Evolutionary conservation across 1,139 yeast genomes (phyloP), one percentile per base, ranked within the genome.

Genomic region (Yamadazyma membranifaciens): DNA sequence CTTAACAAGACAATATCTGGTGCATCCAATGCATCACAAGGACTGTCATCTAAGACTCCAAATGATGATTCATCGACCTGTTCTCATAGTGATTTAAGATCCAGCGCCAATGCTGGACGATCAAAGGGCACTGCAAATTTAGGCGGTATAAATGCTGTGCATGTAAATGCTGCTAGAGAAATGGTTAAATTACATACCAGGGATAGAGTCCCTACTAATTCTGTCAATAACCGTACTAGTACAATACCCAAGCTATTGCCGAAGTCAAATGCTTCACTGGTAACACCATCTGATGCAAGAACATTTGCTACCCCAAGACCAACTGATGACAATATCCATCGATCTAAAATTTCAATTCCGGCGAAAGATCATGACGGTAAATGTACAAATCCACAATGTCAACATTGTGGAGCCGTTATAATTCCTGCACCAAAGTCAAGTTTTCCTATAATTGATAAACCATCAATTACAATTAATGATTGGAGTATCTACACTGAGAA

Each of bases 401-500:
- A 54, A 1, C 78, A 78, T 45, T 84, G 92, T 60, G 89, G 91
- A 0, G 63, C 73, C 7, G 86, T 83, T 29, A 82, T 84, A 3
- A 83, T 83, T 14, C 92, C 94, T 1, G 72, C 87, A 0, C 94
- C 92, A 1, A 72, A 70, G 32, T 78, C 89, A 1, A 65, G 80
- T 3, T 65, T 73, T 45, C 92, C 92, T 0, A 54, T 81, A 9
- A 67, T 67, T 33, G 88, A 84, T 50, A 63, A 71, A 27, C 92
- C 92, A 0, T 79, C 86, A 13, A 83, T 85, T 3, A 62, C 81
- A 1, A 69, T 85, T 3, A 74, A 76, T 42, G 79, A 81, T 44
- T 92, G 98, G 98, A 78, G 80, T 45, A 77, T 92, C 9, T 76
- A 72, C 48, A 83, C 96, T 0, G 67, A 72, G 36, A 81, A 88